Evolutionary conservation across 192 early-diverging fungal genomes (phyloP).

Genomic region (Coemansia sp.): DNA sequence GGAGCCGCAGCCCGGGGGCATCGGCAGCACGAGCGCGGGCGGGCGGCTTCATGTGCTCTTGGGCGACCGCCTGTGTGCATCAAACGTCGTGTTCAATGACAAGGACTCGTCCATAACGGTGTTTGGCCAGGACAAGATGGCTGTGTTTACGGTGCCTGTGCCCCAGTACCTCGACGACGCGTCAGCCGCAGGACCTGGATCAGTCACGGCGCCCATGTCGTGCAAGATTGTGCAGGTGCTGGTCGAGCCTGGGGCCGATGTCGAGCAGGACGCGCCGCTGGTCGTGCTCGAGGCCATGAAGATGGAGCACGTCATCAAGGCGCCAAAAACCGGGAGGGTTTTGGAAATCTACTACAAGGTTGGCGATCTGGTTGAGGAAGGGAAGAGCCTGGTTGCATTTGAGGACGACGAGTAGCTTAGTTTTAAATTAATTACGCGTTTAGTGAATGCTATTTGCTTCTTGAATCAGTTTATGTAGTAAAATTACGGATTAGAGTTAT

Average conservation of each 20-base stretch:
- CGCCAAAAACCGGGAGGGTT: constrained; percentile 71
- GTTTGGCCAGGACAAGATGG: constrained; percentile 56
- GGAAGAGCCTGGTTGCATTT: constrained; percentile 78
- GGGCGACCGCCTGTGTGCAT: constrained; percentile 58
- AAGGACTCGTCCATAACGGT: constrained; percentile 57
- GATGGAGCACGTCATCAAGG: constrained; percentile 95
- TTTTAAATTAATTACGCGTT: not conserved
- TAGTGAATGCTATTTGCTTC: constrained; percentile 39
- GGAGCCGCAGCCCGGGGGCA: constrained; percentile 9
- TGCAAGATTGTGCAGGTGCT: constrained; percentile 91
- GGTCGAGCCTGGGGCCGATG: constrained; percentile 70
- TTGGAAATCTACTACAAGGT: constrained; percentile 75
- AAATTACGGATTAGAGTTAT: too few relatives aligned
- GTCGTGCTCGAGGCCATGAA: constrained; percentile 97
- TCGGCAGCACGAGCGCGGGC: constrained; percentile 48
- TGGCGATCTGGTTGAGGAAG: constrained; percentile 86
- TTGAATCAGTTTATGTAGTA: too few relatives aligned
- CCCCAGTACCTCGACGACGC: constrained; percentile 56
- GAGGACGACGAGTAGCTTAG: constrained; percentile 36
- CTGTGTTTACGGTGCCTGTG: constrained; percentile 54
- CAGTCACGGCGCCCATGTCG: constrained; percentile 92
- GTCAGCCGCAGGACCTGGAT: constrained; percentile 51
- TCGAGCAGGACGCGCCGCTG: constrained; percentile 77
- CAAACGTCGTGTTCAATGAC: constrained; percentile 63
- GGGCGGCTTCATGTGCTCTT: constrained; percentile 59